phyloP scores from a whole-genome alignment of 1,284 basidiomycete species.

The Trichosporon faecale region DNA sequence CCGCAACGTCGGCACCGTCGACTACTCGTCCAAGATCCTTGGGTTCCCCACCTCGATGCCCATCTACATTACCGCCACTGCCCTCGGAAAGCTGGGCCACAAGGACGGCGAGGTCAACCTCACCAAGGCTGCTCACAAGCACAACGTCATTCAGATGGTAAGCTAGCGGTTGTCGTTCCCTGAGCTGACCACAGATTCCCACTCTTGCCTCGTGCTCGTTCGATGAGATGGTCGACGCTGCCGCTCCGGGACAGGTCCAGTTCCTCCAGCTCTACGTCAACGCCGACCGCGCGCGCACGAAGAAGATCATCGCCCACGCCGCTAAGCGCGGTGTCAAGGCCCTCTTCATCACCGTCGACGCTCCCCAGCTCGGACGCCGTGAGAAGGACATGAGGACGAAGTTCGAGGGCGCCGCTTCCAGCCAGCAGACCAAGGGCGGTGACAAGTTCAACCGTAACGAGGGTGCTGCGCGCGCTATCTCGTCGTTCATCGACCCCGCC shows the following conservation, averaged over 20 bases:
- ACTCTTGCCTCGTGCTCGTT: slow-evolving; percentile 81
- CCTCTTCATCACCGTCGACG: slow-evolving; percentile 88
- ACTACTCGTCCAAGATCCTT: slow-evolving; percentile 77
- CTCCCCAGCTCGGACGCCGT: slow-evolving; percentile 82
- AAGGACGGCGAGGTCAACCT: slow-evolving; percentile 88
- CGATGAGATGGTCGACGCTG: slow-evolving; percentile 81
- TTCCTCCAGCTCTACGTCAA: slow-evolving; percentile 87
- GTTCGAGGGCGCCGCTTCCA: slow-evolving; percentile 81
- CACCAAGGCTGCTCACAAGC: slow-evolving; percentile 75
- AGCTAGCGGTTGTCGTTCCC: slow-evolving; percentile 21
- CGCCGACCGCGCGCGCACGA: slow-evolving; percentile 74
- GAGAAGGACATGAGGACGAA: slow-evolving; percentile 97
- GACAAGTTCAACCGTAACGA: slow-evolving; percentile 73
- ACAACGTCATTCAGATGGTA: slow-evolving; percentile 85
- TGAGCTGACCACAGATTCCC: slow-evolving; percentile 61
- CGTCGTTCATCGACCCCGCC: slow-evolving; percentile 91
- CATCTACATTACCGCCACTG: slow-evolving; percentile 63
- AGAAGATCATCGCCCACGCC: slow-evolving; percentile 77
- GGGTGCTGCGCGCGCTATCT: slow-evolving; percentile 89
- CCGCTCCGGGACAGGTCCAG: slow-evolving; percentile 67
- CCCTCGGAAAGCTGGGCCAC: slow-evolving; percentile 77
- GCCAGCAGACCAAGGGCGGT: slow-evolving; percentile 58
- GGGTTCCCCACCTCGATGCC: slow-evolving; percentile 72
- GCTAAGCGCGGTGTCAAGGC: slow-evolving; percentile 76
- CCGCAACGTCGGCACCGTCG: slow-evolving; percentile 73